Evolutionary conservation across 140 eudicot species (phyloP), one percentile per base, ranked within the genome.

Genomic region (Stevia rebaudiana): DNA sequence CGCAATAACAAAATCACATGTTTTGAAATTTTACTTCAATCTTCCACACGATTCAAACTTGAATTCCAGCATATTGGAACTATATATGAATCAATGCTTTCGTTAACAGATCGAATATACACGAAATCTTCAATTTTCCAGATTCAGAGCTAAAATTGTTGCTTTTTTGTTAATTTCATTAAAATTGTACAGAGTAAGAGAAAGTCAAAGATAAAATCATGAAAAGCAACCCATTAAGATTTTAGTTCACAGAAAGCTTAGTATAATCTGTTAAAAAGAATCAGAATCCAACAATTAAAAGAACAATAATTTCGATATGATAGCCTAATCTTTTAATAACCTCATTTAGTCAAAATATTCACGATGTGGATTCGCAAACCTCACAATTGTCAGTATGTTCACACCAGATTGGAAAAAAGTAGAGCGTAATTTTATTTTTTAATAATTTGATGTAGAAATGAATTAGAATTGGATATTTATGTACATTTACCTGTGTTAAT

Each of bases 41-140:
- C 63, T 74, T 48, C 69, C 74, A 66, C 63, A 47, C 47, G 79
- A 74, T 57, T 18, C 58, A 63, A 48, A 67, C 54, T 47, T 66
- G 56, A 66, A 58, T 51, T 69, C 74, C 69, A 57, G 7, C 74
- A 66, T 74, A 47, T 67, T 40, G 25, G 48, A 56, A 36, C 37
- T 47, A 8, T 35, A 35, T 72, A 57, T 63, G 19, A 72, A 52
- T 28, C 54, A 43, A 31, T 60, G 59, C 59, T 44, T 69, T 39
- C 49, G 9, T 70, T 68, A 58, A 46, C 30, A 69, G 39, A 11
- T 12, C 35, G 1, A 30, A 10, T 21, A 30, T 8, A 46, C 52
- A 50, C 42, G 47, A 15, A 18, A 40, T 72, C 67, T 55, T 43
- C 17, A 54, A 53, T 3, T 67, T 44, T 43, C 25, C 9, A 64